Evolutionary conservation across 495 filamentous ascomycete species (phyloP), one percentile per base, ranked within the genome.

Genomic region (Tuber microsphaerosporum): DNA sequence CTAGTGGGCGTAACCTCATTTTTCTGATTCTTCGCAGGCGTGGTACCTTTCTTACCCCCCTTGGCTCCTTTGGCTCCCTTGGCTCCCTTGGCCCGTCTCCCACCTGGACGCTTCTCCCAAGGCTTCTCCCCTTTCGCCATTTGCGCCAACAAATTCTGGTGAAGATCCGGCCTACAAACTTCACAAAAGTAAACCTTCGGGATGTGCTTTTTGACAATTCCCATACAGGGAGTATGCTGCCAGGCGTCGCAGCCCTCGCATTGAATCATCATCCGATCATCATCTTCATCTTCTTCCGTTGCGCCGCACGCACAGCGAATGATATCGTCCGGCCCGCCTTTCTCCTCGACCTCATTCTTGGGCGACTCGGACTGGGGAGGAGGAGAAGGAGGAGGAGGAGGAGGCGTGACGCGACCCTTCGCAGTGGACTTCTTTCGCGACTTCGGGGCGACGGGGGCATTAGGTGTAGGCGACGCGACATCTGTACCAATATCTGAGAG

Each of bases 171-270:
- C 70, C 87, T 86, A 86, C 95, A 99, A 83, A 90, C 85, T 83
- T 99, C 95, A 83, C 95, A 99, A 83, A 90, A 94, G 85, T 98
- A 99, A 81, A 91, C 85, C 80, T 88, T 87, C 44, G 92, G 92
- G 76, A 93, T 85, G 22, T 91, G 88, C 75, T 90, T 90, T 77
- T 93, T 90, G 75, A 89, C 89, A 76, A 97, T 87, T 42, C 92
- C 93, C 89, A 99, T 93, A 83, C 95, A 99, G 78, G 94, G 89
- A 81, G 96, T 97, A 83, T 99, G 95, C 84, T 99, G 95, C 95
- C 95, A 99, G 70, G 91, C 93, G 42, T 89, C 89, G 81, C 95
- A 99, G 46, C 86, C 88, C 81, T 99, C 95, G 85, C 95, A 99
- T 80, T 91, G 91, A 81, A 98, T 96, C 89, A 89, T 90, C 83